A percentile compares a stretch with the other conserved stretches of the same genome.
Evolutionary conservation across 345 rosid species (phyloP).

Genomic region (Populus deltoides): DNA sequence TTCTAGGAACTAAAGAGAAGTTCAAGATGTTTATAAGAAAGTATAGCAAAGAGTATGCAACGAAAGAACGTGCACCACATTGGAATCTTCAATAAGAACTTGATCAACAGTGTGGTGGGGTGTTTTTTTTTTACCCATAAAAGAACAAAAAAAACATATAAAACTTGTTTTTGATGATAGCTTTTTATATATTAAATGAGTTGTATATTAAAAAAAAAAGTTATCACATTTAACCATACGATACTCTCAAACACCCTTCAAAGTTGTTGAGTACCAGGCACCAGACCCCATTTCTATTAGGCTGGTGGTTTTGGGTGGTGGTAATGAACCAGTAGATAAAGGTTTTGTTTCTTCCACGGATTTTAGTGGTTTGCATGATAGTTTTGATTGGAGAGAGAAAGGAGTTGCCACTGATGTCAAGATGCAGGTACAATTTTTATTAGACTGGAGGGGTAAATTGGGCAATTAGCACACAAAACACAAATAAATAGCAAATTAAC

Average conservation of each 20-base stretch:
- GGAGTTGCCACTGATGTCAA: slow-evolving; percentile 85
- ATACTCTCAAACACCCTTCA: not conserved
- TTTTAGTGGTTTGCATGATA: slow-evolving; percentile 53
- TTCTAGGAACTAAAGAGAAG: slow-evolving; percentile 38
- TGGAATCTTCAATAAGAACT: slow-evolving; percentile 60
- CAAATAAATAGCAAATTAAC: too few relatives aligned
- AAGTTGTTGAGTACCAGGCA: slow-evolving; percentile 72
- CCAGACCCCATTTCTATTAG: slow-evolving; percentile 67
- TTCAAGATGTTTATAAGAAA: slow-evolving; percentile 53
- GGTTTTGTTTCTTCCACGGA: slow-evolving; percentile 23
- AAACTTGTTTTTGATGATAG: too few relatives aligned
- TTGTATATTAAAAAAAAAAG: too few relatives aligned
- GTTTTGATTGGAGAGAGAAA: slow-evolving; percentile 81
- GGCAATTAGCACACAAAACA: too few relatives aligned
- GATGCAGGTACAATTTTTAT: slow-evolving; percentile 45
- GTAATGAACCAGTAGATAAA: not conserved
- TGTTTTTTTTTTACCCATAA: too few relatives aligned
- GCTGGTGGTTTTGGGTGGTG: slow-evolving; percentile 43
- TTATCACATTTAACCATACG: too few relatives aligned
- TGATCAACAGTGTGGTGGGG: slow-evolving; percentile 10
- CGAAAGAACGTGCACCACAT: slow-evolving; percentile 58
- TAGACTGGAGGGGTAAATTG: not conserved
- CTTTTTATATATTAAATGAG: too few relatives aligned
- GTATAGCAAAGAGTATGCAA: slow-evolving; percentile 53
- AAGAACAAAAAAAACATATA: too few relatives aligned